Conservation (phyloP, 257 asterid genomes). For the Linaria vulgaris region DNA sequence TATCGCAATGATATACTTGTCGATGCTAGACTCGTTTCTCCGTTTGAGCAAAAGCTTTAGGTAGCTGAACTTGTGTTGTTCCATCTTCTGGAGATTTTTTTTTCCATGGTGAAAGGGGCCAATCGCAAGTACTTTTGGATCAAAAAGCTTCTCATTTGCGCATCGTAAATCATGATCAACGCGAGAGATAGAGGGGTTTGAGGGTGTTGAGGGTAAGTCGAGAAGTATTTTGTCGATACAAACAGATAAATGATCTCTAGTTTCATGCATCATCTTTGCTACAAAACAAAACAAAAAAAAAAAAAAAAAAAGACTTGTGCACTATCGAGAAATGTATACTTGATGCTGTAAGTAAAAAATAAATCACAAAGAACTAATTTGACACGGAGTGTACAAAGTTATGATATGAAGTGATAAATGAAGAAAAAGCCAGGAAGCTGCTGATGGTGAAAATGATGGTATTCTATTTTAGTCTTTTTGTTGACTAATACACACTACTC, state of each 20-base stretch:
- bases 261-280: conserved; percentile 22
- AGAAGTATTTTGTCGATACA: conserved; percentile 30
- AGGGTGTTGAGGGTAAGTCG: conserved; percentile 22
- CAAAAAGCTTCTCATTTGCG: conserved; percentile 31
- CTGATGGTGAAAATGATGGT: not conserved
- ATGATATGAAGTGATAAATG: not conserved
- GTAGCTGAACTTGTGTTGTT: conserved; percentile 37
- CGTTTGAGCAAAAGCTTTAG: conserved; percentile 32
- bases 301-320: no score
- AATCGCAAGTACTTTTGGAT: conserved; percentile 35
- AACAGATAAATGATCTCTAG: conserved; percentile 33
- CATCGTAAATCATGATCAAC: conserved; percentile 24
- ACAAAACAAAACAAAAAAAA: not conserved
- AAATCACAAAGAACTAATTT: not conserved
- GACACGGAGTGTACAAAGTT: not conserved
- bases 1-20: conserved; percentile 29
- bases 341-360: no score
- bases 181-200: conserved; percentile 31
- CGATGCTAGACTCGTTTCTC: conserved; percentile 13
- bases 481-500: no score
- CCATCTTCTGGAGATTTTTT: conserved; percentile 29
- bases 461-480: not conserved
- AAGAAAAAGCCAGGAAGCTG: not conserved
- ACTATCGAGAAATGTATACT: no score
- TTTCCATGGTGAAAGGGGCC: conserved; percentile 45